A percentile compares a stretch with the other conserved stretches of the same genome.
phyloP scores from a whole-genome alignment of 768 basidiomycete genomes.

The Gelatoporia subvermispora region DNA sequence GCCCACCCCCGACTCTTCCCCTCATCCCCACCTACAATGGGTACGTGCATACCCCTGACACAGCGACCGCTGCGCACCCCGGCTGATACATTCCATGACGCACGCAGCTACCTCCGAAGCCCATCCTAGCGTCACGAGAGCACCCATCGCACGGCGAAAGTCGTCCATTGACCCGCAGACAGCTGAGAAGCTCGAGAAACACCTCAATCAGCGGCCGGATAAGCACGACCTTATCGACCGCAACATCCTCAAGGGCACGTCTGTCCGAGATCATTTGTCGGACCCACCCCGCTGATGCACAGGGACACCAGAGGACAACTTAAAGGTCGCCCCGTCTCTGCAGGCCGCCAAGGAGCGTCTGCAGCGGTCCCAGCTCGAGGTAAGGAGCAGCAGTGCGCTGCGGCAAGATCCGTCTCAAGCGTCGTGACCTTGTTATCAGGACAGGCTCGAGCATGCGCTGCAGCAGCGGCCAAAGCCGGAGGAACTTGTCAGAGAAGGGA shows the following conservation, averaged over 20 bases:
- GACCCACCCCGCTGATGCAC: neutral
- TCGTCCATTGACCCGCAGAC: conserved; percentile 29
- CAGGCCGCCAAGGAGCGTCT: conserved; percentile 57
- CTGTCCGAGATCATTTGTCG: neutral
- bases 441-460: conserved; percentile 59
- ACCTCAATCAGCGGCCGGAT: conserved; percentile 49
- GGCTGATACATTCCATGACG: neutral
- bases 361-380: conserved; percentile 60
- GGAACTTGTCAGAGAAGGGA: conserved; percentile 62
- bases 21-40: neutral
- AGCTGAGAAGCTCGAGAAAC: conserved; percentile 47
- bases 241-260: conserved; percentile 64
- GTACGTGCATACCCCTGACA: neutral
- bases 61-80: too few relatives aligned
- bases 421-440: conserved; percentile 28
- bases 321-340: conserved; percentile 56
- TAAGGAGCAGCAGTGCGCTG: conserved; percentile 20
- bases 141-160: conserved; percentile 18
- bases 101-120: neutral
- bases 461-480: conserved; percentile 53
- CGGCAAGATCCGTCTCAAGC: neutral
- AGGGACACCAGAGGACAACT: conserved; percentile 45
- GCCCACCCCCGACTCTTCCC: neutral
- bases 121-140: neutral
- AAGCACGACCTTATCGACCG: conserved; percentile 58